These are phyloP conservation scores for Calophaca sinica DNA, from an alignment of 306 rosid genomes.

Conservation along the genomic window DNA sequence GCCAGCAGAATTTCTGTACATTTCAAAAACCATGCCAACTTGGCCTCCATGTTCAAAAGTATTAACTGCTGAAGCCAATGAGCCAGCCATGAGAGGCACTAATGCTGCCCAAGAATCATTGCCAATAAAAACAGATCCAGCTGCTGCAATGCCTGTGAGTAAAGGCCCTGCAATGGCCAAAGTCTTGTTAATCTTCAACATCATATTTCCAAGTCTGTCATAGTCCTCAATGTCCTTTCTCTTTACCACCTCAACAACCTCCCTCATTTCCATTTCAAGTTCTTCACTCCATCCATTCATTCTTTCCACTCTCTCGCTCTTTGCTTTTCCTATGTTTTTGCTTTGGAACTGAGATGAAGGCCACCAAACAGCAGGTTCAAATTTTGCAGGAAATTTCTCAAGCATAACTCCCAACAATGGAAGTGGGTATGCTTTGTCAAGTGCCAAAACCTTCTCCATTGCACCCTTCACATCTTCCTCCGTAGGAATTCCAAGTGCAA, in stretches of 20 bases:
- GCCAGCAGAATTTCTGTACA: slow-evolving; percentile 68
- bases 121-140: slow-evolving; percentile 57
- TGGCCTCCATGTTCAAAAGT: slow-evolving; percentile 73
- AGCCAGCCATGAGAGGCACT: slow-evolving; percentile 64
- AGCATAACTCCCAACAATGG: slow-evolving; percentile 79
- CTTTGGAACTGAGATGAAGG: slow-evolving; percentile 48
- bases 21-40: slow-evolving; percentile 78
- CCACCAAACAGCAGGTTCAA: slow-evolving; percentile 87
- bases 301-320: neutral
- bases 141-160: slow-evolving; percentile 72
- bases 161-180: slow-evolving; percentile 77
- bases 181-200: slow-evolving; percentile 63
- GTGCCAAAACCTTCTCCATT: slow-evolving; percentile 64
- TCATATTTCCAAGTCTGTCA: slow-evolving; percentile 68
- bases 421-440: slow-evolving; percentile 86
- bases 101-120: slow-evolving; percentile 43
- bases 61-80: slow-evolving; percentile 59
- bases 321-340: slow-evolving; percentile 1
- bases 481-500: slow-evolving; percentile 43
- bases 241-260: slow-evolving; percentile 59
- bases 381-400: slow-evolving; percentile 68
- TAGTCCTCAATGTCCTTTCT: slow-evolving; percentile 72
- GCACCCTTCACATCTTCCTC: slow-evolving; percentile 58
- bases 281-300: slow-evolving; percentile 70
- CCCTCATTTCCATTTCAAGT: slow-evolving; percentile 64